A percentile compares a stretch with the other conserved stretches of the same genome.
These are phyloP conservation scores for Hura crepitans DNA, from an alignment of 441 rosid genomes.

Conservation along the genomic window DNA sequence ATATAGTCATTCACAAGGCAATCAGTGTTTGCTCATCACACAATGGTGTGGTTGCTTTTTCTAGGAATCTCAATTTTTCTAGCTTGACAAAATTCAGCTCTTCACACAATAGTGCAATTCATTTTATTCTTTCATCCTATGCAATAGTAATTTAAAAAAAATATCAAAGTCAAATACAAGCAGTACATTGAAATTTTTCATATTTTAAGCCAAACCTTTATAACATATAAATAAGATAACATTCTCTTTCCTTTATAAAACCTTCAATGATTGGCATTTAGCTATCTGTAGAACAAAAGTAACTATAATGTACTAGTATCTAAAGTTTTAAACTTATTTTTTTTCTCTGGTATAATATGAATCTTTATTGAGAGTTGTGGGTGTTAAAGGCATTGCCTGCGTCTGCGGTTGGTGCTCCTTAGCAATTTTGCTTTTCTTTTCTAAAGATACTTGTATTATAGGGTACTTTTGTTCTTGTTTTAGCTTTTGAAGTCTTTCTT, in stretches of 20 bases:
- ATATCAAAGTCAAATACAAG: neutral
- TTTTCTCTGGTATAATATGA: too few species aligned
- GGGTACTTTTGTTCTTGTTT: neutral
- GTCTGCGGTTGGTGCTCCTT: too few species aligned
- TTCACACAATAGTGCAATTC: neutral
- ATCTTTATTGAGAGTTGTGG: too few species aligned
- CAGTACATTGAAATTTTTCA: neutral
- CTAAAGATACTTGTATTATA: neutral
- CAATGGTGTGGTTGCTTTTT: too few species aligned
- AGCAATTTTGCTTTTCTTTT: neutral
- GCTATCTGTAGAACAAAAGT: too few species aligned
- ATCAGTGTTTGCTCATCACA: too few species aligned
- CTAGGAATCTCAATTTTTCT: too few species aligned
- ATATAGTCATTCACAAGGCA: too few species aligned
- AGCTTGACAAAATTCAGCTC: too few species aligned
- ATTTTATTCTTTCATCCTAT: neutral
- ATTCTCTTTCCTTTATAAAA: neutral
- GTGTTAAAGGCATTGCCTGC: too few species aligned
- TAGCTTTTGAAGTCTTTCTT: neutral
- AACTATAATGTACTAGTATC: too few species aligned
- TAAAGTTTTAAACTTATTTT: neutral
- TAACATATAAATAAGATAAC: neutral
- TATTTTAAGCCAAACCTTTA: neutral
- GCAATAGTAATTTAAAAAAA: neutral
- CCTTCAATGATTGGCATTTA: too few species aligned